These are phyloP conservation scores for Glycyrrhiza uralensis DNA, from an alignment of 306 rosid genomes.

Conservation along the genomic window DNA sequence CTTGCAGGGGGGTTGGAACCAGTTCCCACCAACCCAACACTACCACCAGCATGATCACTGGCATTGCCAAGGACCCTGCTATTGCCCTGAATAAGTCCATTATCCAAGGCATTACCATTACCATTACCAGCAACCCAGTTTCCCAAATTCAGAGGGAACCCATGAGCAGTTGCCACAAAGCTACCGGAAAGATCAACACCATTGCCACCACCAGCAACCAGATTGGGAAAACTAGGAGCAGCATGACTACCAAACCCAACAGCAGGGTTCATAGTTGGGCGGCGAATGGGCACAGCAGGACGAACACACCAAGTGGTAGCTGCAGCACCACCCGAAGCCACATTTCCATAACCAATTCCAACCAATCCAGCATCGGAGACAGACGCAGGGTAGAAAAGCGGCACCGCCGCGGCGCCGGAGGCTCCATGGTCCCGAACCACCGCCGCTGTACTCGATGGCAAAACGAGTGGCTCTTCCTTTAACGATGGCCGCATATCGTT, in stretches of 20 bases:
- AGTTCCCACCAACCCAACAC: conserved; percentile 25
- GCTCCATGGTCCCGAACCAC: conserved; percentile 35
- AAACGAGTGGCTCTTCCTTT: conserved; percentile 62
- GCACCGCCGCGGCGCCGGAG: conserved; percentile 33
- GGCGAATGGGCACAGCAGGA: conserved; percentile 31
- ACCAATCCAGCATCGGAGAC: conserved; percentile 56
- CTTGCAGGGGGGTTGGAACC: conserved; percentile 28
- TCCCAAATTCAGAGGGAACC: conserved; percentile 45
- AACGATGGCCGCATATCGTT: conserved; percentile 48
- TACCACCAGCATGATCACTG: conserved; percentile 32
- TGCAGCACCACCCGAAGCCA: conserved; percentile 32
- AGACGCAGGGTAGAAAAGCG: conserved; percentile 44
- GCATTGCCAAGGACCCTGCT: conserved; percentile 37
- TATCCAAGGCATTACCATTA: conserved; percentile 40
- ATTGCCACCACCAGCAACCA: conserved; percentile 43
- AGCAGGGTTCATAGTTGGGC: conserved; percentile 45
- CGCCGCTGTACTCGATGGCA: conserved; percentile 34
- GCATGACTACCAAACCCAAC: conserved; percentile 42
- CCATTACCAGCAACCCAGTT: conserved; percentile 37
- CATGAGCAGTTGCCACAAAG: conserved; percentile 28
- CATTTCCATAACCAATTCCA: conserved; percentile 63
- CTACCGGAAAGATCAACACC: conserved; percentile 46
- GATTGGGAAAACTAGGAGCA: conserved; percentile 38
- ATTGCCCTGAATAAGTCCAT: conserved; percentile 20
- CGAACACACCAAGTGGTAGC: conserved; percentile 59